phyloP scores from a whole-genome alignment of 2,329 filamentous ascomycete species.

The Epichloe sylvatica region DNA sequence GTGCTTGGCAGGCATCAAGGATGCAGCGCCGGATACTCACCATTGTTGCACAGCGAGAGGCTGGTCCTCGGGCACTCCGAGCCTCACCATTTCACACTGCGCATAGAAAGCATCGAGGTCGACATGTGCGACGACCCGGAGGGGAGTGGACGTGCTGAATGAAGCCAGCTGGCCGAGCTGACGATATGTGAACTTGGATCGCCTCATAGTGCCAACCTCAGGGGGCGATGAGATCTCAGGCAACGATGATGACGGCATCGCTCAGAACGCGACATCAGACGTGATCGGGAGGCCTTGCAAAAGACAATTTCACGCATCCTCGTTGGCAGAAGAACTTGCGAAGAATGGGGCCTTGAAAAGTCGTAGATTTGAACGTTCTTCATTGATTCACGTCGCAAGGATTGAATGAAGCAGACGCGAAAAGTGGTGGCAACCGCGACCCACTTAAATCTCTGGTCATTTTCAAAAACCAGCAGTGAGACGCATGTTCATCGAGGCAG shows the following conservation, averaged over 20 bases:
- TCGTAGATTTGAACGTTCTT: neutral
- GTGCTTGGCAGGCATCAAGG: neutral
- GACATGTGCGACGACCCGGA: constrained; percentile 80
- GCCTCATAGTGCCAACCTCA: constrained; percentile 15
- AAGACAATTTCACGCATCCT: neutral
- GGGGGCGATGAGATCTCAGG: constrained; percentile 15
- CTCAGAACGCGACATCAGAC: neutral
- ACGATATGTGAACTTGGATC: constrained; percentile 72
- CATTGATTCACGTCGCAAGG: neutral
- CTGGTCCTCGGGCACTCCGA: constrained; percentile 57
- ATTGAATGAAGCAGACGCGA: neutral
- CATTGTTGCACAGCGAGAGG: constrained; percentile 92
- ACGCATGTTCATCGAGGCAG: neutral
- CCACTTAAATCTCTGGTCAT: neutral
- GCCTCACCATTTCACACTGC: constrained; percentile 85
- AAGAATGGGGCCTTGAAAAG: neutral
- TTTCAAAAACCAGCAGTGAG: neutral
- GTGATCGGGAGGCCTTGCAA: neutral
- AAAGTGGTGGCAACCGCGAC: neutral
- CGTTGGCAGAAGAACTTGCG: neutral
- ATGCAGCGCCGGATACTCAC: constrained; percentile 26
- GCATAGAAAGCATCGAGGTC: constrained; percentile 97
- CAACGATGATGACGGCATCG: constrained; percentile 3
- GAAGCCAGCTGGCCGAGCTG: constrained; percentile 64
- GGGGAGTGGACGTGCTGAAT: constrained; percentile 56